Evolutionary conservation across 768 basidiomycete species (phyloP).

Genomic region (Suillus alpinus): DNA sequence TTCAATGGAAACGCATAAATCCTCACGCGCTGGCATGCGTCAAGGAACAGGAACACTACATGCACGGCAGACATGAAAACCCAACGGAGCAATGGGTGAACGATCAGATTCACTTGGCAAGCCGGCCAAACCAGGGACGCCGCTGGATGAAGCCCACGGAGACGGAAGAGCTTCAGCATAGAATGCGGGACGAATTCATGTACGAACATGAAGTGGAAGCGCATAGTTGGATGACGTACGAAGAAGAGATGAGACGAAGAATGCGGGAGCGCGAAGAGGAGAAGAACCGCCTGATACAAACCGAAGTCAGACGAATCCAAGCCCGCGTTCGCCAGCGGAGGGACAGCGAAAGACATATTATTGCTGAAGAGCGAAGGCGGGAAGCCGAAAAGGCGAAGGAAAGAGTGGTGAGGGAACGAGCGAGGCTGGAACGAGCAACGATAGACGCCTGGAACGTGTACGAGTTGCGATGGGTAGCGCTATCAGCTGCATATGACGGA

Average conservation of each 20-base stretch:
- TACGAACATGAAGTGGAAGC: slow-evolving; percentile 51
- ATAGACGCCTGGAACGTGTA: slow-evolving; percentile 60
- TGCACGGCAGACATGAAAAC: slow-evolving; percentile 41
- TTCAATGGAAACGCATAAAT: slow-evolving; percentile 29
- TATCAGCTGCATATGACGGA: slow-evolving; percentile 42
- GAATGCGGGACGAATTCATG: slow-evolving; percentile 51
- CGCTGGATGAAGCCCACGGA: slow-evolving; percentile 21
- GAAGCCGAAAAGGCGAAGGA: slow-evolving; percentile 34
- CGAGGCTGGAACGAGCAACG: slow-evolving; percentile 42
- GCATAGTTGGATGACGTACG: slow-evolving; percentile 51
- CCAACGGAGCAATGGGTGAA: slow-evolving; percentile 66
- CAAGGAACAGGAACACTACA: slow-evolving; percentile 49
- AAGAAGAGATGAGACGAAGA: slow-evolving; percentile 43
- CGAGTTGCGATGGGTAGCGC: slow-evolving; percentile 61
- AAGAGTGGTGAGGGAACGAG: slow-evolving; percentile 42
- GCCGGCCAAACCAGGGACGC: slow-evolving; percentile 27
- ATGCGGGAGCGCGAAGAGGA: slow-evolving; percentile 42
- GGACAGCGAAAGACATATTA: slow-evolving; percentile 45
- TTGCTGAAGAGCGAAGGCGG: slow-evolving; percentile 47
- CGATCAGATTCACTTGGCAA: slow-evolving; percentile 44
- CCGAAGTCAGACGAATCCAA: slow-evolving; percentile 56
- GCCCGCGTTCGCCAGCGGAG: slow-evolving; percentile 47
- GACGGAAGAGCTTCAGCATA: slow-evolving; percentile 32
- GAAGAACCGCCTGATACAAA: slow-evolving; percentile 45
- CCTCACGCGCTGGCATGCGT: slow-evolving; percentile 38